Base-by-base conservation (phyloP, 805 yeast species). In the Metschnikowia similis region DNA sequence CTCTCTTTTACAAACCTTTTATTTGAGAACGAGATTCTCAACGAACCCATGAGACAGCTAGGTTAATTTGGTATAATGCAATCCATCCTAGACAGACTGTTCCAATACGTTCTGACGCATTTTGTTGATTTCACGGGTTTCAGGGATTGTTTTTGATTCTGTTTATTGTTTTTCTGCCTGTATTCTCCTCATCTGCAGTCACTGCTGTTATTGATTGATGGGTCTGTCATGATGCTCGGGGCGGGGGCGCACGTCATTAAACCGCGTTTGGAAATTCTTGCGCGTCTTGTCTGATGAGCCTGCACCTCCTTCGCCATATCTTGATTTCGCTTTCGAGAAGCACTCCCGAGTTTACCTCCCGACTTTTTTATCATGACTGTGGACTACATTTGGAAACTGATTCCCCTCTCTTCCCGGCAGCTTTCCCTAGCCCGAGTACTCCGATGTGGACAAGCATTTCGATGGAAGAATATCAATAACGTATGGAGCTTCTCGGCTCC, bases 391-490 rank as follows among this genome's bases (percentile, higher is more conserved):
- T 58, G 60, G 61, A 44, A 48, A 29, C 40, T 48, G 11, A 10
- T 54, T 27, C 57, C 63, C 7, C 48, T 57, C 27, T 28, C 55
- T n/a, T 38, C 52, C 3, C 40, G 37, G 14, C 94, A 88, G 56
- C 69, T 87, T 1, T 66, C 76, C n/a, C 66, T 89, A 4, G 66
- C 82, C 4, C 79, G 81, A 36, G 91, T 89, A 0, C 71, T 89
- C 29, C 70, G 94, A 39, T 87, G 96, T 61, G 96, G 96, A 1
- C 96, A 89, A 68, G 83, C 95, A 0, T 89, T 89, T 60, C 66
- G 87, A 47, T 88, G 96, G 96, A 83, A 83, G 58, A 78, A 77
- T 51, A 71, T 79, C 42, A 76, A 82, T 53, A 74, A 73, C 45
- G 72, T 77, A 8, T 92, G 89, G 89, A 75, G 87, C 0, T 83